These are phyloP conservation scores for Fraxinus paxiana DNA, from an alignment of 305 asterid genomes.

Conservation along the genomic window DNA sequence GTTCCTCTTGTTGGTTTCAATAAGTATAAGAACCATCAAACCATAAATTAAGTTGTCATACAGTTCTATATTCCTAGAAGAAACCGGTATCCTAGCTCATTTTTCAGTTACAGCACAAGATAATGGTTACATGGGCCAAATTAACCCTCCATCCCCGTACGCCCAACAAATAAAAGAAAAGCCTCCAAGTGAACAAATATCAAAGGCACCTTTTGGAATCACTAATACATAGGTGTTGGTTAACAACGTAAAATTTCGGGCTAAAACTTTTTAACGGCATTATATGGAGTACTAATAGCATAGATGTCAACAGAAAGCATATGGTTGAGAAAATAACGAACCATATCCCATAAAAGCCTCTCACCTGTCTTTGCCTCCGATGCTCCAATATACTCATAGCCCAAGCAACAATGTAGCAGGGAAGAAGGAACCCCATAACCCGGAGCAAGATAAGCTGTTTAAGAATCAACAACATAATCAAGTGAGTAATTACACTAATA, in stretches of 20 bases:
- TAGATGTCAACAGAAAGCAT: neutral
- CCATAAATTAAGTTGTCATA: neutral
- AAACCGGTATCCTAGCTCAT: neutral
- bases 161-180: neutral
- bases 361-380: conserved; percentile 55
- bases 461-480: conserved; percentile 10
- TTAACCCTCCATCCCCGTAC: neutral
- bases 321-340: neutral
- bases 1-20: neutral
- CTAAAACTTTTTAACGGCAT: neutral
- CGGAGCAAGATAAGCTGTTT: conserved; percentile 51
- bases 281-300: neutral
- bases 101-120: neutral
- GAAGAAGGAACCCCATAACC: conserved; percentile 48
- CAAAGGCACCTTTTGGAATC: neutral
- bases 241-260: neutral
- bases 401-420: conserved; percentile 53
- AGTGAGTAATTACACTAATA: neutral
- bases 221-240: neutral
- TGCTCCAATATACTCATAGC: conserved; percentile 45
- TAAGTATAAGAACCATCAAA: neutral
- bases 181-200: neutral
- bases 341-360: neutral
- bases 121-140: neutral
- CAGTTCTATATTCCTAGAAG: neutral